Evolutionary conservation across 1,284 basidiomycete species (phyloP).

Genomic region (Fomitiporia mediterranea): DNA sequence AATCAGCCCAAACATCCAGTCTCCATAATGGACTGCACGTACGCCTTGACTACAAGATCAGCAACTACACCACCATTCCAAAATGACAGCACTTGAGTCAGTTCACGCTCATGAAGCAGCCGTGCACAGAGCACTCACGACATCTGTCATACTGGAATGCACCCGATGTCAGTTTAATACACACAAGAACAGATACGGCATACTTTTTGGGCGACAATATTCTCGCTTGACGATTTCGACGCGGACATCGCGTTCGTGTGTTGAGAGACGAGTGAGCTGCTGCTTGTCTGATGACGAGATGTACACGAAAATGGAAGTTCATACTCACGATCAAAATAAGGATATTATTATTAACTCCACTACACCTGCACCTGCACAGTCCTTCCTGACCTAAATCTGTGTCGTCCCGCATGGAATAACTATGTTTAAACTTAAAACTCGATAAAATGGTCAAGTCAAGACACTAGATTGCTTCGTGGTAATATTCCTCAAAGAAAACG

Average conservation of each 20-base stretch:
- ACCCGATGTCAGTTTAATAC: constrained; percentile 10
- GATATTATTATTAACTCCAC: too few relatives aligned
- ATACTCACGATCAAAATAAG: neutral
- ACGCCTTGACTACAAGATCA: constrained; percentile 77
- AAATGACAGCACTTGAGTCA: neutral
- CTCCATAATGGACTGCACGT: constrained; percentile 33
- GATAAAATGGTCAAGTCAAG: too few relatives aligned
- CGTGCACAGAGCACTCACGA: constrained; percentile 49
- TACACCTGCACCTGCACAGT: too few relatives aligned
- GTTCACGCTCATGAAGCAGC: neutral
- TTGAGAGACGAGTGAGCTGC: neutral
- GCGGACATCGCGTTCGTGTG: constrained; percentile 7
- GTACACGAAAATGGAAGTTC: neutral
- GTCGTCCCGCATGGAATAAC: too few relatives aligned
- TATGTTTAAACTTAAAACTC: too few relatives aligned
- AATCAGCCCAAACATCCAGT: too few relatives aligned
- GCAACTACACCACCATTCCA: constrained; percentile 45
- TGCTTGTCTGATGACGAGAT: neutral
- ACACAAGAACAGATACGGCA: constrained; percentile 5
- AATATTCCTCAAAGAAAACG: too few relatives aligned
- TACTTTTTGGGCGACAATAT: constrained; percentile 21
- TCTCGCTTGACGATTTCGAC: constrained; percentile 19
- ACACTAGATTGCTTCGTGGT: too few relatives aligned
- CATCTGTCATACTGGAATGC: constrained; percentile 83
- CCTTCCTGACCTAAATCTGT: too few relatives aligned